Base-by-base conservation (phyloP, 371 early-diverging fungal genomes). In the Lichtheimia hyalospora region DNA sequence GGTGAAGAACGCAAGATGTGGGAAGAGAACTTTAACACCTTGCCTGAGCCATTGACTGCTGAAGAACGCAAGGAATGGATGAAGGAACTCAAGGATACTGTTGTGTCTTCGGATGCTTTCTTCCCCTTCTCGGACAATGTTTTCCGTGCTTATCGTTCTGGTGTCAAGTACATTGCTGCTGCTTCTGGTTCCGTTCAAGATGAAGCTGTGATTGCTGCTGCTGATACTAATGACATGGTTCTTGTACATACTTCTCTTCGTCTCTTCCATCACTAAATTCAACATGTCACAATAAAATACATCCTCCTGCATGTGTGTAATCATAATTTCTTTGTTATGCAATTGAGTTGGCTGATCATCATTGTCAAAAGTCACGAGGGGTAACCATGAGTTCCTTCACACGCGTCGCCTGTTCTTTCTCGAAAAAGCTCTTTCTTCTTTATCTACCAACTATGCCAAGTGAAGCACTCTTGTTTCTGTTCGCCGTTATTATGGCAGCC, bases 121-220 rank as follows among this genome's bases (percentile, higher is more conserved):
- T 98, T 98, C 94, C 98, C 98, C 68, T 98, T 98, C 88, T 81
- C 91, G 10, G 98, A 98, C 78, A 97, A 96, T 67, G 81, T 98
- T 58, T 91, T 92, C 71, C 86, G 98, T 52, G 97, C 90, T 43
- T 75, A 81, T 27, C 83, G 87, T 71, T 89, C 91, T 23, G 98
- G 98, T 64, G 98, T 93, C 61, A 77, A 81, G 59, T 92, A 85
- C 70, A 82, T 97, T 61, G 96, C 94, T 49, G 95, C 95, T 39
- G 93, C 98, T 20, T 85, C 88, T 63, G 98, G 98, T 48, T 89
- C 89, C 23, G 92, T 98, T 62, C 86, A 86, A 84, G 98, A 98
- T 68, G 75, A 82, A 2, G 89, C 68, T 49, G 94, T 97, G 53
- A 88, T 98, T 63, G 84, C 85, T 41, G 82, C 88, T 46, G 96